Conservation (phyloP, 495 filamentous ascomycete genomes). For the Penicillium samsonianum region DNA sequence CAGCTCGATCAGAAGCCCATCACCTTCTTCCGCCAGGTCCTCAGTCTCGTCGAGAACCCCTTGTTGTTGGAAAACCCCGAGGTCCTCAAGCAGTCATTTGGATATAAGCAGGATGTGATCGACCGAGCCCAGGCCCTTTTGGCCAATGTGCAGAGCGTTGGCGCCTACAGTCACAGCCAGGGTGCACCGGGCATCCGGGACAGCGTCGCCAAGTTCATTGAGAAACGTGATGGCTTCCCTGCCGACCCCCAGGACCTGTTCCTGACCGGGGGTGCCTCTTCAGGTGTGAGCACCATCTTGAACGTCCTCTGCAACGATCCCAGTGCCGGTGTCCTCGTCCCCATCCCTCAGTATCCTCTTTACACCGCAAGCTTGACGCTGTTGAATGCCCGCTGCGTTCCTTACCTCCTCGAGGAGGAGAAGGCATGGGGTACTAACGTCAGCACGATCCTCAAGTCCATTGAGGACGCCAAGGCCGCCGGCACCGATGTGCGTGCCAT, state of each 20-base stretch:
- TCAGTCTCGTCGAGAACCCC: constrained; percentile 92
- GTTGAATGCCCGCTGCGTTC: constrained; percentile 82
- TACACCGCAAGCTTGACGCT: constrained; percentile 93
- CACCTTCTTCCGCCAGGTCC: constrained; percentile 97
- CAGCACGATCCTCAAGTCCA: constrained; percentile 65
- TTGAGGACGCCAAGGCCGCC: constrained; percentile 67
- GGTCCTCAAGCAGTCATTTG: constrained; percentile 61
- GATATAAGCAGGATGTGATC: constrained; percentile 86
- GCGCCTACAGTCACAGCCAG: constrained; percentile 93
- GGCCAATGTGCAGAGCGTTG: constrained; percentile 82
- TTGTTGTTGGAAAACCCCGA: constrained; percentile 75
- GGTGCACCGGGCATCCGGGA: constrained; percentile 81
- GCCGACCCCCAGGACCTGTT: constrained; percentile 78
- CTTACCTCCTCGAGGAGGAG: constrained; percentile 87
- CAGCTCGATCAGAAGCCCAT: constrained; percentile 98
- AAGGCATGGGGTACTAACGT: constrained; percentile 86
- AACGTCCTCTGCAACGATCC: constrained; percentile 81
- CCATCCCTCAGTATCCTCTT: constrained; percentile 96
- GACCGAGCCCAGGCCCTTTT: constrained; percentile 78
- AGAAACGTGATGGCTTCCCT: constrained; percentile 84
- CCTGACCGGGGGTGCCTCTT: constrained; percentile 86
- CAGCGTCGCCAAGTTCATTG: constrained; percentile 89
- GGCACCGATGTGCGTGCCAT: constrained; percentile 88
- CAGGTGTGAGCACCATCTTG: constrained; percentile 89
- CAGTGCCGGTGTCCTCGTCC: constrained; percentile 84